Evolutionary conservation across 2,329 filamentous ascomycete species (phyloP), one percentile per base, ranked within the genome.

Genomic region (Parafenestella ontariensis): DNA sequence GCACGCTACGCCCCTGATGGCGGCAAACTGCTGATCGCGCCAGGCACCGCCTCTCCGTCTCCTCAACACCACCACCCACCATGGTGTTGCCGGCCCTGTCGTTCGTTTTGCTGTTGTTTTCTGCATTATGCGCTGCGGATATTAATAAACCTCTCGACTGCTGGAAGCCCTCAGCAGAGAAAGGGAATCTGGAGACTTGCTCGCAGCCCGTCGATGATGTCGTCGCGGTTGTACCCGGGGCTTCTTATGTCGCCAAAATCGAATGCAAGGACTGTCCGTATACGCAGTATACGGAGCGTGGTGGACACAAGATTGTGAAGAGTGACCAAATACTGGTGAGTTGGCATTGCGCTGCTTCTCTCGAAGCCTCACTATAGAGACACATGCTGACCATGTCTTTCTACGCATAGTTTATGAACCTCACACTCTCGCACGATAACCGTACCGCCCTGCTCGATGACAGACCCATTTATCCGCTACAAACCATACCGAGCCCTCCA

Each of bases 161-260:
- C 51, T 40, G 48, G 13, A 43, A 54, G 24, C 47, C 46, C 8
- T 33, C 20, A 7, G 3, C 37, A 40, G 13, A 62, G 23, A 41
- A 40, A 24, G 45, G 40, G 13, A 36, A 48, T 20, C 47, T 52
- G 23, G 46, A 64, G 18, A 53, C 59, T 20, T 74, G 72, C 50
- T 44, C 56, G 20, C 52, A 61, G 11, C 69, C 68, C 26, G 54
- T 72, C 18, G 56, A 65, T 31, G 34, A 60, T 23, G 59, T 72
- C 21, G 64, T 70, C 6, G 58, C 62, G 15, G 51, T 73, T 18
- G 51, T 53, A 36, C 61, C 65, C 26, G 67, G 58, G 46, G 51
- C 54, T n/a, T 67, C 62, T 45, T 73, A 72, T 58, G 55, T 69
- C n/a, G 62, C 69, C 8, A 72, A 65, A 46, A 56, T 74, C 10